Base-by-base conservation (phyloP, 257 asterid genomes). In the Nicotiana tabacum region DNA sequence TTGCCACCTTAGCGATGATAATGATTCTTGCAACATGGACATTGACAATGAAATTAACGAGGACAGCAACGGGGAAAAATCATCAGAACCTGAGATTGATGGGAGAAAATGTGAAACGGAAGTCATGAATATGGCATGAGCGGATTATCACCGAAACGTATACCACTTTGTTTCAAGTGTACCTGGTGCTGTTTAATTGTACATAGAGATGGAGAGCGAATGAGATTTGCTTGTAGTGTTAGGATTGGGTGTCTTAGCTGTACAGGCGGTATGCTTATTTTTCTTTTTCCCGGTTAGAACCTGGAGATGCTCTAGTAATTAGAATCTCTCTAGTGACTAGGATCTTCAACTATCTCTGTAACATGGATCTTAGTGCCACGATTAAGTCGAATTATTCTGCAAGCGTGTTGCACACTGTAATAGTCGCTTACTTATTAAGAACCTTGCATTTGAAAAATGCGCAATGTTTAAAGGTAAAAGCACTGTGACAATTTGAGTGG, bases 101-200 rank as follows among this genome's bases (percentile, higher is more conserved):
- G 93, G 85, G 86, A 84, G 79, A 80, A 84, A 82, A 83, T 81
- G 86, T 30, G 90, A 90, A 67, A 91, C 80, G 5, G 96, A 79
- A 81, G 84, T 69, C 5, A 56, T 46, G 87, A 92, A 88, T 77
- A 81, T 86, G 77, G 81, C 87, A 1, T 76, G 66, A 83, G 82
- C 81, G 39, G 27, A 3, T 68, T 39, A 12, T 46, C 69, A 80
- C 43, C 18, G 6, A 77, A 58, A 83, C 60, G 2, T 57, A 66
- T 60, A 29, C 78, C 65, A 77, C 51, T 83, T 82, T 82, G 77
- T 80, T 83, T 60, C 78, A 57, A 39, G 56, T 74, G 60, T 81
- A 72, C 29, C 58, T 78, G 83, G 66, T 83, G 48, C 61, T 74
- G 83, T 81, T 53, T 87, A 86, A 88, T 24, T 90, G 94, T 91